Percentiles rank a stretch among this genome's conserved stretches.
Conservation (phyloP, 768 basidiomycete species). For the Boletus huronensis region DNA sequence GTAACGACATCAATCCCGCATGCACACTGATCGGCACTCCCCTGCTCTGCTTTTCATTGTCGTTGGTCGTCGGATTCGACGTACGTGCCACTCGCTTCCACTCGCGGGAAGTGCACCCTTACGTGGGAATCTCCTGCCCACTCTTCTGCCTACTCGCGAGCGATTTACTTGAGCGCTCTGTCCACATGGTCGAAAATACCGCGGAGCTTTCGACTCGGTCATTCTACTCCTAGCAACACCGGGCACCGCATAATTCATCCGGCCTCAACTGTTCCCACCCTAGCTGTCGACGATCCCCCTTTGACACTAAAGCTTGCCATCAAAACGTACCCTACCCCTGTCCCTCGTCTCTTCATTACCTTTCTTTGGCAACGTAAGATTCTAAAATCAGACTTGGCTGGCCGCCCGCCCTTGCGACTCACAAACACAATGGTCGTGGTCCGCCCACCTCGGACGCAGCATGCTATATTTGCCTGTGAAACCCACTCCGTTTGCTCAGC, state of each 20-base stretch:
- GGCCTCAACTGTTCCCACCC: too few species aligned
- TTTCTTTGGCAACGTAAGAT: not conserved
- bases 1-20: not conserved
- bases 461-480: not conserved
- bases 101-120: not conserved
- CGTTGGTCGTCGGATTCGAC: not conserved
- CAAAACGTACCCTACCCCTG: too few species aligned
- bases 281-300: not conserved
- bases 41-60: not conserved
- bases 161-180: not conserved
- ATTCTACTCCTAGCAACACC: not conserved
- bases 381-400: not conserved
- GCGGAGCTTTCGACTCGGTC: too few species aligned
- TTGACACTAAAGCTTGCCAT: not conserved
- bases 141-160: not conserved
- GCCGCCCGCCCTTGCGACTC: not conserved
- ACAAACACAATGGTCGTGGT: not conserved
- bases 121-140: conserved; percentile 1
- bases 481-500: not conserved
- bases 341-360: not conserved
- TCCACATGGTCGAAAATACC: not conserved
- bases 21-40: not conserved
- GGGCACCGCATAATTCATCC: not conserved
- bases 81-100: not conserved
- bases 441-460: not conserved